These are phyloP conservation scores for Paraphoma sp. DNA, from an alignment of 2,329 filamentous ascomycete species.

Conservation along the genomic window DNA sequence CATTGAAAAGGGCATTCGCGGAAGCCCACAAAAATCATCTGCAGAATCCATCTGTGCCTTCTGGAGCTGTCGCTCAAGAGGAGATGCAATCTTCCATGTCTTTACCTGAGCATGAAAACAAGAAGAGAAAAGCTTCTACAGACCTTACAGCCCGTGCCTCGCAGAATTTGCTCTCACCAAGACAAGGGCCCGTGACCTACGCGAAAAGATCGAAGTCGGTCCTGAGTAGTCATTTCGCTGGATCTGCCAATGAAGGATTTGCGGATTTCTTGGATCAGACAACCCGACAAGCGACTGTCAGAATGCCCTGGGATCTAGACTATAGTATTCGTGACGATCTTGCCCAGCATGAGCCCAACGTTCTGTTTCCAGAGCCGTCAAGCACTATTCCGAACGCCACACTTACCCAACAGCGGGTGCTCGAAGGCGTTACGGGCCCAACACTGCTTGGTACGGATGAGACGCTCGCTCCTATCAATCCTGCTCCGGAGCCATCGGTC, in stretches of 20 bases:
- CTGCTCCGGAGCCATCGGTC: conserved; percentile 38
- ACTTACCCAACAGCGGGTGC: conserved; percentile 48
- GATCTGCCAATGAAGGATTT: background rate
- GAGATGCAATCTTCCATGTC: conserved; percentile 25
- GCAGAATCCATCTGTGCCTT: conserved; percentile 13
- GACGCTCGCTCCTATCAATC: conserved; percentile 13
- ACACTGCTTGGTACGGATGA: conserved; percentile 32
- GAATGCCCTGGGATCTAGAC: conserved; percentile 29
- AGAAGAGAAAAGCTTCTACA: conserved; percentile 28
- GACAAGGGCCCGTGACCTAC: conserved; percentile 12
- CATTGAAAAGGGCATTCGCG: conserved; percentile 31
- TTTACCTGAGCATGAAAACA: conserved; percentile 25
- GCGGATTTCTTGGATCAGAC: background rate
- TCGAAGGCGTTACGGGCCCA: conserved; percentile 43
- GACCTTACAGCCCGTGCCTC: conserved; percentile 10
- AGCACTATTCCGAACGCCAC: conserved; percentile 53
- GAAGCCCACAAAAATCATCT: conserved; percentile 34
- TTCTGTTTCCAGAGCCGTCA: conserved; percentile 50
- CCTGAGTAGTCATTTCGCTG: conserved; percentile 11
- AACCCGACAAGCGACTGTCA: background rate
- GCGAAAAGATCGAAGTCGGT: conserved; percentile 13
- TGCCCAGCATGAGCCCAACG: conserved; percentile 47
- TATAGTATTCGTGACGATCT: conserved; percentile 47
- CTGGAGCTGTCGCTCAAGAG: conserved; percentile 7
- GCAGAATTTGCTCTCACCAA: background rate